Evolutionary conservation across 148 eudicot genomes (phyloP).

Genomic region (Chenopodium formosanum): DNA sequence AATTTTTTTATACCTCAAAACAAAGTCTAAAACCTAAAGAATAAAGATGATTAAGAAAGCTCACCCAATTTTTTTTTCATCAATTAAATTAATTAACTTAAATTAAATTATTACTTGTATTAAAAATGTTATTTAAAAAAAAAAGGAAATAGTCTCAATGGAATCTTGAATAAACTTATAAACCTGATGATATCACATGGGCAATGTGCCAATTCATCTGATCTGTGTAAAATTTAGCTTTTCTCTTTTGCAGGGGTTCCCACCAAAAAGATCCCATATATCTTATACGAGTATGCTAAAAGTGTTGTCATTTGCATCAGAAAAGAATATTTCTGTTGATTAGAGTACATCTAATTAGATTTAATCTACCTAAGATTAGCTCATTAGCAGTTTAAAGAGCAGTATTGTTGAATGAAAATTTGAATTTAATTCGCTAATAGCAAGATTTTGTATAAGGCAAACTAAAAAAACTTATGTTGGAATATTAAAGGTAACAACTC

Average conservation of each 20-base stretch:
- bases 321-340: slow-evolving; percentile 21
- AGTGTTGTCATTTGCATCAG: slow-evolving; percentile 16
- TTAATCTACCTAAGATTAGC: neutral
- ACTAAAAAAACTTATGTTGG: no score
- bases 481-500: no score
- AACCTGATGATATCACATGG: slow-evolving; percentile 30
- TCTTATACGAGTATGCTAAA: slow-evolving; percentile 3
- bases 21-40: slow-evolving; percentile 24
- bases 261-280: slow-evolving; percentile 27
- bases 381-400: neutral
- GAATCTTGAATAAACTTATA: slow-evolving; percentile 8
- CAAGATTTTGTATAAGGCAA: no score
- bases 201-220: slow-evolving; percentile 22
- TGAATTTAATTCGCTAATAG: no score
- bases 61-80: neutral
- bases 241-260: slow-evolving; percentile 25
- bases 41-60: slow-evolving; percentile 14
- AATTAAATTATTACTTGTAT: no score
- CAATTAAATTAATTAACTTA: neutral
- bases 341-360: neutral
- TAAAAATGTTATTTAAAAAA: no score
- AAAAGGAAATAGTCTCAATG: neutral
- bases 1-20: slow-evolving; percentile 29
- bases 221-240: slow-evolving; percentile 17
- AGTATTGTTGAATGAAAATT: no score